Percentiles rank a stretch among this genome's conserved stretches.
These are phyloP conservation scores for Cryptococcus wingfieldii DNA, from an alignment of 1,284 basidiomycete genomes.

Conservation along the genomic window DNA sequence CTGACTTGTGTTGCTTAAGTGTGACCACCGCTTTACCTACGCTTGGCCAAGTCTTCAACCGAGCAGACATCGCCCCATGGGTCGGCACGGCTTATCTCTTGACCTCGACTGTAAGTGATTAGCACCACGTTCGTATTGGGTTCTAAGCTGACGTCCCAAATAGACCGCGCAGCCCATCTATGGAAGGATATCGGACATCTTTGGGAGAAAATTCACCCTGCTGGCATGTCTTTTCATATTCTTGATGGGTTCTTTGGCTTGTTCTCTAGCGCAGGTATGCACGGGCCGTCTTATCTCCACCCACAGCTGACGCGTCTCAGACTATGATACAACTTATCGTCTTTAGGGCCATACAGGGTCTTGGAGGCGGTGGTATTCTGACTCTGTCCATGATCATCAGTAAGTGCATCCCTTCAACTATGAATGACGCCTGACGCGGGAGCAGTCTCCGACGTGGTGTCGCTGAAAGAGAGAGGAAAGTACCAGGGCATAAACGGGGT, in stretches of 20 bases:
- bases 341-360: conserved; percentile 53
- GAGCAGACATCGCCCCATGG: conserved; percentile 64
- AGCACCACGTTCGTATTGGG: not conserved
- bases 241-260: conserved; percentile 56
- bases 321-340: conserved; percentile 68
- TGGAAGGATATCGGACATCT: conserved; percentile 71
- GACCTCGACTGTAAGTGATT: conserved; percentile 30
- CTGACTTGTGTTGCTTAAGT: conserved; percentile 53
- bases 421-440: not conserved
- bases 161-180: conserved; percentile 64
- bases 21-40: conserved; percentile 67
- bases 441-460: conserved; percentile 40
- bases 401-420: conserved; percentile 3
- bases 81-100: conserved; percentile 51
- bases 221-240: conserved; percentile 60
- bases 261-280: conserved; percentile 27
- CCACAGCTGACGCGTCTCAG: conserved; percentile 54
- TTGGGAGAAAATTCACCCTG: conserved; percentile 65
- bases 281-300: not conserved
- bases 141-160: conserved; percentile 49
- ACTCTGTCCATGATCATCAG: conserved; percentile 43
- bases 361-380: conserved; percentile 46
- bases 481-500: conserved; percentile 47
- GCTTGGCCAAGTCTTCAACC: conserved; percentile 63
- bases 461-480: conserved; percentile 48